Conservation (phyloP, 106 monocot species). For the Apostasia shenzhenica region DNA sequence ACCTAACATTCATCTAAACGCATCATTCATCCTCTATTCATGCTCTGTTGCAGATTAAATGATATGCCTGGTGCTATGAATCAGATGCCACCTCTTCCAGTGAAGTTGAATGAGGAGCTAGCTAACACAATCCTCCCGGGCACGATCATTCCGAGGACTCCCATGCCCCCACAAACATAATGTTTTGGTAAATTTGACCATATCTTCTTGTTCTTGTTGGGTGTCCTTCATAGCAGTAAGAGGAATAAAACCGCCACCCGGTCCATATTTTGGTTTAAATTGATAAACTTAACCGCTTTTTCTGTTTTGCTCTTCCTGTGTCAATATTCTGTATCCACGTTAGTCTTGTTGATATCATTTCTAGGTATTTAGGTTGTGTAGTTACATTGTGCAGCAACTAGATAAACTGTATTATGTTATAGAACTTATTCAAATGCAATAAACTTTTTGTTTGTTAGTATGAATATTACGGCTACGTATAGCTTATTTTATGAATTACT, state of each 20-base stretch:
- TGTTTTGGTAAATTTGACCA: not conserved
- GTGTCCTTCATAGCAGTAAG: not conserved
- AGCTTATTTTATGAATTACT: no score
- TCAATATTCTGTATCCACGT: not conserved
- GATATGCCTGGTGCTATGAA: conserved; percentile 76
- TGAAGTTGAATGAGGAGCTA: conserved; percentile 83
- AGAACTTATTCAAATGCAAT: no score
- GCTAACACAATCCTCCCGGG: conserved; percentile 68
- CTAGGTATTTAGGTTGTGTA: not conserved
- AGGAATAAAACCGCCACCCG: not conserved
- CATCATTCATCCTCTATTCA: no score
- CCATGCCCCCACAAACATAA: conserved; percentile 29
- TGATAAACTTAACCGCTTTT: not conserved
- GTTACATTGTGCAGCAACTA: not conserved
- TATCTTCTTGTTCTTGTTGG: not conserved
- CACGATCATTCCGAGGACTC: conserved; percentile 45
- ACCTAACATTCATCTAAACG: no score
- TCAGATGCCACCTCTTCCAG: conserved; percentile 93
- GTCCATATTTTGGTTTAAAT: not conserved
- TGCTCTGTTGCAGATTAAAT: conserved; percentile 36
- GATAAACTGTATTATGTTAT: no score
- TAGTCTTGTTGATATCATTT: conserved; percentile 7
- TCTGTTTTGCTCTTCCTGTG: not conserved
- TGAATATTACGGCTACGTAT: no score
- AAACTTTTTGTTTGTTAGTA: no score